phyloP scores from a whole-genome alignment of 495 filamentous ascomycete genomes.

The Tuber magnatum region DNA sequence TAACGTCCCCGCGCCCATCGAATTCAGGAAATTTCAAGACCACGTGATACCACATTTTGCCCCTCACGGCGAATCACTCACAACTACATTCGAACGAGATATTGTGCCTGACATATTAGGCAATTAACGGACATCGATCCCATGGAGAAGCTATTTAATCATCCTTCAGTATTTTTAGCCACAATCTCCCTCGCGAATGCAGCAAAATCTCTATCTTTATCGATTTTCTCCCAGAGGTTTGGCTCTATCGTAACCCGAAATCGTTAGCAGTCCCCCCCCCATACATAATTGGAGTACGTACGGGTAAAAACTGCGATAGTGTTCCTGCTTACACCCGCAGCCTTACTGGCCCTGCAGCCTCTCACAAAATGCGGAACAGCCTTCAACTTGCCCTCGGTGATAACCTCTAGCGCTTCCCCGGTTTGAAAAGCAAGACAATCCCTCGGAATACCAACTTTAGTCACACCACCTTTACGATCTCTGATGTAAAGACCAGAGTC shows the following conservation, averaged over 20 bases:
- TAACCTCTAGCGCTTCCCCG: slow-evolving; percentile 79
- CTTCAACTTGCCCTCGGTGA: slow-evolving; percentile 79
- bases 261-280: slow-evolving; percentile 8
- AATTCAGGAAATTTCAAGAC: background rate
- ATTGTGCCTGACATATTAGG: background rate
- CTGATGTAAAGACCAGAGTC: slow-evolving; percentile 85
- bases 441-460: slow-evolving; percentile 80
- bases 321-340: slow-evolving; percentile 60
- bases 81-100: background rate
- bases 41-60: background rate
- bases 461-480: slow-evolving; percentile 65
- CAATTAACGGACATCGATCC: background rate
- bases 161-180: slow-evolving; percentile 59
- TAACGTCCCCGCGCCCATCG: background rate
- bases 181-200: slow-evolving; percentile 81
- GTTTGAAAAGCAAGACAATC: slow-evolving; percentile 96
- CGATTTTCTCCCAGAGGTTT: slow-evolving; percentile 80
- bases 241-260: slow-evolving; percentile 49
- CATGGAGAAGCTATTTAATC: slow-evolving; percentile 16
- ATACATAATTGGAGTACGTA: slow-evolving; percentile 16
- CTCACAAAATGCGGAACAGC: slow-evolving; percentile 96
- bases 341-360: slow-evolving; percentile 50
- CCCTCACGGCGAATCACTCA: background rate
- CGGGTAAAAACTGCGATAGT: slow-evolving; percentile 93
- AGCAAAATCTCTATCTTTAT: slow-evolving; percentile 68